phyloP scores from a whole-genome alignment of 192 early-diverging fungal genomes.

The Entomortierella chlamydospora region DNA sequence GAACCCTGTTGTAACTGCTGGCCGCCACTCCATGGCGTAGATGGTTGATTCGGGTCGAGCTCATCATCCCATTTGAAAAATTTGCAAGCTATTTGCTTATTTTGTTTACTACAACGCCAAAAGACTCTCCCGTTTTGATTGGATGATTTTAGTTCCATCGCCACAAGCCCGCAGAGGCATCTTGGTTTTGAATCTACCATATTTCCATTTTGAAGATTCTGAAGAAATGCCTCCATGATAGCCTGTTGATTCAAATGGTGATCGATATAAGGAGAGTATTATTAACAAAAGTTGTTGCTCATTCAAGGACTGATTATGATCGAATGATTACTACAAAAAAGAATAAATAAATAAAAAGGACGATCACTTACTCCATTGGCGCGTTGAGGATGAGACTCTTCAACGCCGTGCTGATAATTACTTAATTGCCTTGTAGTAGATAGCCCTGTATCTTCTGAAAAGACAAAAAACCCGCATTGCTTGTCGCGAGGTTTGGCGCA shows the following conservation, averaged over 20 bases:
- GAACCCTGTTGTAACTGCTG: background rate
- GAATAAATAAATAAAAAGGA: too few relatives aligned
- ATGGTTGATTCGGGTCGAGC: background rate
- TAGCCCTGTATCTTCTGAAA: background rate
- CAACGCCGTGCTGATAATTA: background rate
- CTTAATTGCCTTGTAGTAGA: background rate
- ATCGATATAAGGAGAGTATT: background rate
- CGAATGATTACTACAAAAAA: too few relatives aligned
- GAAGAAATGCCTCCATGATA: constrained; percentile 18
- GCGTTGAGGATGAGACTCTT: background rate
- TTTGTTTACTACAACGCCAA: constrained; percentile 31
- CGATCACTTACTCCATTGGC: constrained; percentile 2
- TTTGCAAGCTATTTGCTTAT: constrained; percentile 52
- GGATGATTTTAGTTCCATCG: constrained; percentile 11
- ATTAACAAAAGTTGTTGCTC: too few relatives aligned
- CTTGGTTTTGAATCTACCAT: constrained; percentile 9
- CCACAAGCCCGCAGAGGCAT: constrained; percentile 24
- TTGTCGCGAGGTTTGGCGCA: constrained; percentile 55
- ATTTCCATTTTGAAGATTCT: constrained; percentile 7
- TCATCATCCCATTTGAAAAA: constrained; percentile 75
- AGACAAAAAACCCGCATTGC: constrained; percentile 32
- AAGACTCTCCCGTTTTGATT: constrained; percentile 17
- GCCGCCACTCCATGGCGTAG: constrained; percentile 6
- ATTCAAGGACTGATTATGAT: too few relatives aligned
- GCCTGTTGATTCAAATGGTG: background rate